Evolutionary conservation across 495 filamentous ascomycete species (phyloP), one percentile per base, ranked within the genome.

Genomic region (Tuber melanosporum): DNA sequence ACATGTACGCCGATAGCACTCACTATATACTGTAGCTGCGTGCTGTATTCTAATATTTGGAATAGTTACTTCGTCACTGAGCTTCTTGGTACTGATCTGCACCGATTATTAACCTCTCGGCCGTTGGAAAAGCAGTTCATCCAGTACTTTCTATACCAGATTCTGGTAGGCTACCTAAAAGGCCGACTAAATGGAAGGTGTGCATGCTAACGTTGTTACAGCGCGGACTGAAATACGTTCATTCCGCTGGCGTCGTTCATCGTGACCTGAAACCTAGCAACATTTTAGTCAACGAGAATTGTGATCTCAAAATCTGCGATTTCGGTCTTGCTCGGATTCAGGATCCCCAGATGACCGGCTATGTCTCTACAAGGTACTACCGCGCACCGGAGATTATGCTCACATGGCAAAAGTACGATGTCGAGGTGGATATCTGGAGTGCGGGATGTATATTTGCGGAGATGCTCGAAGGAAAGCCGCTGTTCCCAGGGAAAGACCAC

Each of bases 311-410:
- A 87, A 99, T 99, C 85, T 99, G 95, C 88, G 95, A 99, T 84
- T 99, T 99, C 82, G 95, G 95, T 76, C 87, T 99, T 74, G 95
- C 95, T 62, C 92, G 95, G 82, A 97, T 99, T 82, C 95, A 99
- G 85, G 95, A 99, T 82, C 95, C 95, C n/a, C 95, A 99, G 86
- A 99, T 99, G 95, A 99, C 95, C 57, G 95, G 95, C 82, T 99
- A 99, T 83, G 95, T 99, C 66, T 99, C 95, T 71, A 99, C 95
- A 73, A 89, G 95, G 87, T 99, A 99, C 88, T 99, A 99, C 87
- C 92, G 95, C 72, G 95, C 95, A 7, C 95, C 95, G 22, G 95
- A 99, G 86, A 99, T 99, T 84, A 99, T 99, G 95, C 93, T 99
- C 82, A 99, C 95, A 70, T 99, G 95, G 95, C 95, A 99, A 85